phyloP scores from a whole-genome alignment of 1,139 yeast genomes.

The Candida pseudoviswanathii region DNA sequence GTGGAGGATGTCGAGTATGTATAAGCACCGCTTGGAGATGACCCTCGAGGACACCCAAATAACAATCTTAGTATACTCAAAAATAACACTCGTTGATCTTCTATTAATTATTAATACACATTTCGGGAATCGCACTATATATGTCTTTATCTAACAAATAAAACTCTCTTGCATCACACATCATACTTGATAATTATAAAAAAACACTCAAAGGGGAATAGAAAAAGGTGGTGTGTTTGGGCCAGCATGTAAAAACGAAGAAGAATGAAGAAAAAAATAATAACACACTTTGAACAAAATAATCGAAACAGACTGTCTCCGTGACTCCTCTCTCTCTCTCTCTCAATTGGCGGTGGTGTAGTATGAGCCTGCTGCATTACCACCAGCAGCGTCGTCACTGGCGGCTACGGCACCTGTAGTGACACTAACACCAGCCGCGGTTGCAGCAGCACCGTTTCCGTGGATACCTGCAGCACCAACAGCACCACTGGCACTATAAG shows the following conservation, averaged over 20 bases:
- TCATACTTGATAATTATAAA: not conserved
- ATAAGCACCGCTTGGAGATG: no score
- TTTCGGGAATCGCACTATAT: no score
- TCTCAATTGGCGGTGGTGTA: not conserved
- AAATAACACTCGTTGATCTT: no score
- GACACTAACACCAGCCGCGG: not conserved
- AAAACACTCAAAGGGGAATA: not conserved
- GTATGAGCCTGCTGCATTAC: slow-evolving; percentile 1
- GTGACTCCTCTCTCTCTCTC: not conserved
- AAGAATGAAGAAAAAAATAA: not conserved
- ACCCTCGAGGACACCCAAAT: no score
- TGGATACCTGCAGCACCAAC: not conserved
- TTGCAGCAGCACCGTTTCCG: not conserved
- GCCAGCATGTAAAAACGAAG: not conserved
- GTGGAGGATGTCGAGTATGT: no score
- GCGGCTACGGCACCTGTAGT: slow-evolving; percentile 3
- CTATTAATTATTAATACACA: no score
- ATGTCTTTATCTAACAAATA: no score
- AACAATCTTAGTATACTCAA: no score
- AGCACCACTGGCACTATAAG: slow-evolving; percentile 3
- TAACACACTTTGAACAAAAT: slow-evolving; percentile 2
- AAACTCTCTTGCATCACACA: no score
- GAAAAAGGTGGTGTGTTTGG: no score
- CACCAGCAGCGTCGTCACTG: not conserved
- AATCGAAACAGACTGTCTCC: not conserved